phyloP scores from a whole-genome alignment of 2,329 filamentous ascomycete species.

The Gaeumannomyces sp. region DNA sequence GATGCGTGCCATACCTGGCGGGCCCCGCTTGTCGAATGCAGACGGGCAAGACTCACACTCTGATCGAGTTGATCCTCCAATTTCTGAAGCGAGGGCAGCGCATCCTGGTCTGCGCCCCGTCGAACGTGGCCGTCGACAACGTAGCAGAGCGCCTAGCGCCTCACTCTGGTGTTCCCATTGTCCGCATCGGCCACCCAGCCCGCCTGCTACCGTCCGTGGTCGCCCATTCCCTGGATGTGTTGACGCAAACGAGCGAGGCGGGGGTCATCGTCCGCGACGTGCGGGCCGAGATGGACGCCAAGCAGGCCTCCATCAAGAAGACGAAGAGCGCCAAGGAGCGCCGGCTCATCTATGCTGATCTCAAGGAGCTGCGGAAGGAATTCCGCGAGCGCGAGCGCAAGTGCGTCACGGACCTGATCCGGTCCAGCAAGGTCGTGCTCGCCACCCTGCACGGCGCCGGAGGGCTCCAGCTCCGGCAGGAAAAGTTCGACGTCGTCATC shows the following conservation, averaged over 20 bases:
- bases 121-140: constrained; percentile 96
- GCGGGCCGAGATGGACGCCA: constrained; percentile 84
- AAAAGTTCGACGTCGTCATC: constrained; percentile 87
- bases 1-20: background rate
- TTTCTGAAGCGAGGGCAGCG: constrained; percentile 66
- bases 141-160: constrained; percentile 87
- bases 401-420: constrained; percentile 71
- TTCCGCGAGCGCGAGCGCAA: constrained; percentile 77
- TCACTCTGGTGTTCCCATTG: constrained; percentile 70
- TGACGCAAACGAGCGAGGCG: constrained; percentile 86
- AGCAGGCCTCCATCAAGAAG: constrained; percentile 83
- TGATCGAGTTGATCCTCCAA: constrained; percentile 94
- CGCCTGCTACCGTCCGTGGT: constrained; percentile 82
- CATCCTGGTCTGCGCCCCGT: constrained; percentile 89
- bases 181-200: constrained; percentile 88
- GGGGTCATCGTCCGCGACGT: constrained; percentile 86
- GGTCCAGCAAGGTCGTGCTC: constrained; percentile 77
- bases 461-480: constrained; percentile 70
- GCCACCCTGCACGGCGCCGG: constrained; percentile 91
- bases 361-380: constrained; percentile 82
- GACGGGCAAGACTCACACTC: constrained; percentile 94
- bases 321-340: constrained; percentile 63
- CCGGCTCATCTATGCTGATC: constrained; percentile 73
- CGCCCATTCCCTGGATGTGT: constrained; percentile 81
- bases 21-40: constrained; percentile 20